Evolutionary conservation across 2,329 filamentous ascomycete genomes (phyloP).

Genomic region (Xylariaceae sp.): DNA sequence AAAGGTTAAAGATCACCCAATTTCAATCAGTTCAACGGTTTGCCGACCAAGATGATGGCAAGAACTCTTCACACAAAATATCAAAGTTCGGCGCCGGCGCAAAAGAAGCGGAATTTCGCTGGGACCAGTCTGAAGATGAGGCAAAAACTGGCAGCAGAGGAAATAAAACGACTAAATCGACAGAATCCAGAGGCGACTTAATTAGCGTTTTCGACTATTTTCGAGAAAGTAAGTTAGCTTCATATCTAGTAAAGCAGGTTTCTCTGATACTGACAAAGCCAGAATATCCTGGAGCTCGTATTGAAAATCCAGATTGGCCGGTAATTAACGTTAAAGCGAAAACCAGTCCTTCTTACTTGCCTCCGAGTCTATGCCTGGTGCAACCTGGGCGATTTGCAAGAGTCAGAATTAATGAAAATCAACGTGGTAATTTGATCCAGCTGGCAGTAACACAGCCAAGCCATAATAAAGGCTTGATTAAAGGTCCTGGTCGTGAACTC

Average conservation of each 20-base stretch:
- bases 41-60: constrained; percentile 3
- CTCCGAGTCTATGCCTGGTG: constrained; percentile 1
- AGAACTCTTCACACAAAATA: not conserved
- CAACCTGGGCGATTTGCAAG: constrained; percentile 1
- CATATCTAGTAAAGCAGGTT: not conserved
- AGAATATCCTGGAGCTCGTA: too few species aligned
- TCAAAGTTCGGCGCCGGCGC: constrained; percentile 2
- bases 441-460: constrained; percentile 3
- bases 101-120: constrained; percentile 7
- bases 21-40: constrained; percentile 5
- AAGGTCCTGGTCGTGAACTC: not conserved
- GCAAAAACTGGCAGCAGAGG: not conserved
- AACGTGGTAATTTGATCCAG: constrained; percentile 1
- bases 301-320: not conserved
- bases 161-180: too few species aligned
- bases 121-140: not conserved
- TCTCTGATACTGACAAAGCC: too few species aligned
- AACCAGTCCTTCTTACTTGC: constrained; percentile 7
- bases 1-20: constrained; percentile 1
- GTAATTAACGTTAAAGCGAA: constrained; percentile 6
- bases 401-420: not conserved
- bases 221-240: constrained; percentile 4
- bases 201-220: constrained; percentile 8
- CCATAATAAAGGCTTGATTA: constrained; percentile 3
- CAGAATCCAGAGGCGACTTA: constrained; percentile 2